Percentiles rank a stretch among this genome's conserved stretches.
Evolutionary conservation across 1,284 basidiomycete species (phyloP).

Genomic region (Chondrostereum purpureum): DNA sequence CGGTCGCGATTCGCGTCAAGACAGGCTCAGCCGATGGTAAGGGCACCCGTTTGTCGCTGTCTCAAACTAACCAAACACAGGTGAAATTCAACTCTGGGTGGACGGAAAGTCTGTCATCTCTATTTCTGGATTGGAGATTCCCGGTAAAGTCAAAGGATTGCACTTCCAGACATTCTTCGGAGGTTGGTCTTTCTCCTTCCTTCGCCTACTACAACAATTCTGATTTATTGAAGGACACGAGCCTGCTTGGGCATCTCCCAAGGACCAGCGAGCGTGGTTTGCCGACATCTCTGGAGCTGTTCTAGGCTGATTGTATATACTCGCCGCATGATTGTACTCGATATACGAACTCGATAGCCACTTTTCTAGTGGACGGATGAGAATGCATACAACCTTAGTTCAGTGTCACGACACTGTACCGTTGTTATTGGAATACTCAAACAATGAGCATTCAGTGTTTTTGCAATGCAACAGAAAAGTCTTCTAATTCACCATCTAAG

Average conservation of each 20-base stretch:
- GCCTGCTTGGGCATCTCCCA: slow-evolving; percentile 56
- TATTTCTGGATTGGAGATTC: slow-evolving; percentile 36
- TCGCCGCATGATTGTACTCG: not conserved
- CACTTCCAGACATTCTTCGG: slow-evolving; percentile 76
- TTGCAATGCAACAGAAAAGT: too few species aligned
- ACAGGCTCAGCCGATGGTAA: slow-evolving; percentile 33
- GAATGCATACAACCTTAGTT: too few species aligned
- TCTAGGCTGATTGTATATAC: slow-evolving; percentile 13
- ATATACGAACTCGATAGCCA: too few species aligned
- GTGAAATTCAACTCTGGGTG: slow-evolving; percentile 51
- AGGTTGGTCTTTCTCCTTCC: slow-evolving; percentile 29
- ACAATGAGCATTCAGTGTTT: too few species aligned
- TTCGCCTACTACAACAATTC: slow-evolving; percentile 2
- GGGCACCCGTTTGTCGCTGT: not conserved
- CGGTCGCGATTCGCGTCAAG: slow-evolving; percentile 55
- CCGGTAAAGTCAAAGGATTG: slow-evolving; percentile 48
- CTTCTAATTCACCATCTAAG: too few species aligned
- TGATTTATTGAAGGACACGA: slow-evolving; percentile 33
- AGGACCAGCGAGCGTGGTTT: slow-evolving; percentile 61
- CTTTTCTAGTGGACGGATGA: too few species aligned
- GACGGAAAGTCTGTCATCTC: slow-evolving; percentile 45
- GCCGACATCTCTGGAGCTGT: slow-evolving; percentile 48
- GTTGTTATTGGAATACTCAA: too few species aligned
- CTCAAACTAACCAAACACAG: slow-evolving; percentile 22
- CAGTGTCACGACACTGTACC: too few species aligned